Percentiles rank a stretch among this genome's conserved stretches.
Evolutionary conservation across 2,329 filamentous ascomycete species (phyloP).

Genomic region (Cryphonectria naterciae): DNA sequence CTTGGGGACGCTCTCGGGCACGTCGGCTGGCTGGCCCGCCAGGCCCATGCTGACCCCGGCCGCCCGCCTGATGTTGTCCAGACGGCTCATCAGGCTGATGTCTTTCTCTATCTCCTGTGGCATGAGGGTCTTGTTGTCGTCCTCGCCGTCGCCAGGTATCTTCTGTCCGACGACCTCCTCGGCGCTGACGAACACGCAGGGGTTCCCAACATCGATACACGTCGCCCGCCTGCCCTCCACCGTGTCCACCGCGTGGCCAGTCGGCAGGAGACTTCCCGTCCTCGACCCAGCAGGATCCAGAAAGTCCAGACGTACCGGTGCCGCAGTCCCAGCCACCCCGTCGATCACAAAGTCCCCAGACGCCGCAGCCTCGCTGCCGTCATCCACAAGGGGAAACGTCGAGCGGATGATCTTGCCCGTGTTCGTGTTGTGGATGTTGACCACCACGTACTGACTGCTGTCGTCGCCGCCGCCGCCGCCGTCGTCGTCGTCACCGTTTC

Average conservation of each 20-base stretch:
- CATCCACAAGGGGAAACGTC: conserved; percentile 41
- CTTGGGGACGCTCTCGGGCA: conserved; percentile 49
- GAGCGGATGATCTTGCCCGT: conserved; percentile 59
- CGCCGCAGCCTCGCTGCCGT: conserved; percentile 41
- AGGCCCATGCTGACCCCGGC: conserved; percentile 47
- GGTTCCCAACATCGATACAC: conserved; percentile 46
- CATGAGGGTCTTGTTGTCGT: conserved; percentile 26
- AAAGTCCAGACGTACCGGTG: conserved; percentile 44
- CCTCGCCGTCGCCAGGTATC: conserved; percentile 29
- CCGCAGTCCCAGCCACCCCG: conserved; percentile 44
- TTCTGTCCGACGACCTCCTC: conserved; percentile 34
- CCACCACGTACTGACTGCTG: conserved; percentile 48
- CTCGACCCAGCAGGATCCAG: conserved; percentile 45
- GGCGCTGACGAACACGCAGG: conserved; percentile 45
- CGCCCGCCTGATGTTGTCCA: conserved; percentile 44
- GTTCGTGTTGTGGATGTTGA: conserved; percentile 70
- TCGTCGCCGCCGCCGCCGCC: not conserved
- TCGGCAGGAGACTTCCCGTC: conserved; percentile 46
- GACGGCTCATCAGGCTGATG: conserved; percentile 34
- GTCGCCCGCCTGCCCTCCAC: conserved; percentile 39
- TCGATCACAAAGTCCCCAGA: conserved; percentile 44
- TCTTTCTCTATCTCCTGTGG: conserved; percentile 40
- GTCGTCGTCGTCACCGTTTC: not conserved
- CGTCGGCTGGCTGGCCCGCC: conserved; percentile 41
- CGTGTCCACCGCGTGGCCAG: conserved; percentile 41